Evolutionary conservation across 139 green algal genomes (phyloP).

Genomic region (Diplosphaera chodatii): DNA sequence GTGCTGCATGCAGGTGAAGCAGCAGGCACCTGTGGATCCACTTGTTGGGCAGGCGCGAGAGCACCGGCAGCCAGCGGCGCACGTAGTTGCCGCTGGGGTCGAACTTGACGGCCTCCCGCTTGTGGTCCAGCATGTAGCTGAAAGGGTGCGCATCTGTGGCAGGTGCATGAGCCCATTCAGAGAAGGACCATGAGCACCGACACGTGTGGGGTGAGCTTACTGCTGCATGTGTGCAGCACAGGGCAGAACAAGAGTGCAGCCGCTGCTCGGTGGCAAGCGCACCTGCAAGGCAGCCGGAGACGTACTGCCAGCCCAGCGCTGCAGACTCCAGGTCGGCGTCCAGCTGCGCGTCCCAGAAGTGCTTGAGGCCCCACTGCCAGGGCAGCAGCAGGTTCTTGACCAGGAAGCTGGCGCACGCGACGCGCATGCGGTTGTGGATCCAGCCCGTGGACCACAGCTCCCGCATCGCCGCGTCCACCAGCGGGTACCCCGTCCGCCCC

Average conservation of each 20-base stretch:
- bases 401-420: conserved; percentile 73
- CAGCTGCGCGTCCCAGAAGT: conserved; percentile 88
- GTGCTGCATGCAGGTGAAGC: no score
- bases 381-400: conserved; percentile 90
- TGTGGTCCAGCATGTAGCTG: conserved; percentile 69
- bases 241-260: no score
- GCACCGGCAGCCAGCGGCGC: conserved; percentile 79
- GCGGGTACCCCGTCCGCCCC: conserved; percentile 74
- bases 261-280: no score
- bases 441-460: conserved; percentile 83
- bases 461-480: conserved; percentile 84
- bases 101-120: conserved; percentile 44
- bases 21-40: conserved; percentile 50
- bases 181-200: no score
- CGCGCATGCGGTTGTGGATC: conserved; percentile 75
- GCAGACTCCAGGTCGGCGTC: conserved; percentile 90
- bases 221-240: no score
- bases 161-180: no score
- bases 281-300: conserved; percentile 36
- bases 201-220: no score
- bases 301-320: conserved; percentile 80
- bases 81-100: conserved; percentile 88
- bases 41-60: conserved; percentile 62
- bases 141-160: conserved; percentile 72
- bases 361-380: conserved; percentile 94